Evolutionary conservation across 1,284 basidiomycete species (phyloP).

Genomic region (Trichosporon sp.): DNA sequence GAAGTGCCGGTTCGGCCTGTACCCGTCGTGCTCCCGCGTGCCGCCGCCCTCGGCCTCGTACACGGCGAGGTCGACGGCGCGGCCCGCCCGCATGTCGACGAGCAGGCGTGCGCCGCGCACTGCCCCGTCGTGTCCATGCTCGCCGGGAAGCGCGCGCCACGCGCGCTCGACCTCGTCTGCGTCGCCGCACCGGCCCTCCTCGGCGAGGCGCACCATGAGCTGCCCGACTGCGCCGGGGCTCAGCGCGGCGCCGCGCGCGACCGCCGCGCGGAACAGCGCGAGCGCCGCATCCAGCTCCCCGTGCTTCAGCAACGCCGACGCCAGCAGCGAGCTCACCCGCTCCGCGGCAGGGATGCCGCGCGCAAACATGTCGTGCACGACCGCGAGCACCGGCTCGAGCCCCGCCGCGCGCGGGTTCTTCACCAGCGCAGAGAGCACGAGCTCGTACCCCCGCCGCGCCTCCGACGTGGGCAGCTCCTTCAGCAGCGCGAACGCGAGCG

Average conservation of each 20-base stretch:
- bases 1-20: constrained; percentile 12
- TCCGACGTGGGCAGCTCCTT: not conserved
- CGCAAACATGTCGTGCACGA: constrained; percentile 28
- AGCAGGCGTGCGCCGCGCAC: constrained; percentile 33
- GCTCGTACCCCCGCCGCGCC: constrained; percentile 13
- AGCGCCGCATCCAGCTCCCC: constrained; percentile 23
- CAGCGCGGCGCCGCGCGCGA: constrained; percentile 6
- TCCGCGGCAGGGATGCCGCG: constrained; percentile 15
- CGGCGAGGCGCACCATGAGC: constrained; percentile 32
- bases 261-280: constrained; percentile 21
- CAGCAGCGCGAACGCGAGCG: constrained; percentile 14
- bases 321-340: constrained; percentile 22
- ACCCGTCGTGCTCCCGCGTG: constrained; percentile 1
- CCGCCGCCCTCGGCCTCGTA: not conserved
- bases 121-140: constrained; percentile 21
- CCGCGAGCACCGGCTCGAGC: constrained; percentile 19
- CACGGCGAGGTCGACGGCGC: constrained; percentile 24
- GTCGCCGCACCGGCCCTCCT: constrained; percentile 18
- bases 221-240: constrained; percentile 29
- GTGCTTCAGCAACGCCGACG: constrained; percentile 22
- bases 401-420: constrained; percentile 10
- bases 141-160: constrained; percentile 22
- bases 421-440: constrained; percentile 21
- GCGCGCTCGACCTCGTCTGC: constrained; percentile 25
- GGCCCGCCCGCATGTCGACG: constrained; percentile 30